Evolutionary conservation across 2,329 filamentous ascomycete genomes (phyloP).

Genomic region (Fusarium vanettenii): DNA sequence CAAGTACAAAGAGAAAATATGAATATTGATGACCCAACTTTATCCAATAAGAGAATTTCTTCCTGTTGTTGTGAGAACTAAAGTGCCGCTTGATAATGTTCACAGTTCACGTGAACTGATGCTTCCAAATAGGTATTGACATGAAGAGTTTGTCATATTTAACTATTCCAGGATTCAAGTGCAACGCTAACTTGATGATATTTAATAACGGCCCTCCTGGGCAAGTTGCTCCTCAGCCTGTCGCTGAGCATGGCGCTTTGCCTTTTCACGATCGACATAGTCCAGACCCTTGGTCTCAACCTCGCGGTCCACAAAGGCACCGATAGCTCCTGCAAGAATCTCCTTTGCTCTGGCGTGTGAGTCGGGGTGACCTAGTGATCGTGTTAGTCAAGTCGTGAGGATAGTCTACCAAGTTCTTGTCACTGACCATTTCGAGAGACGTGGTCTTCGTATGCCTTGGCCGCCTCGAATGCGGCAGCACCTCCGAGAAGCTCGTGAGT

Average conservation of each 20-base stretch:
- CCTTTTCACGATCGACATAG: constrained; percentile 42
- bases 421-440: constrained; percentile 39
- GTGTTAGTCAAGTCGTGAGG: neutral
- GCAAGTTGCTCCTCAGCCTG: constrained; percentile 42
- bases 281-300: constrained; percentile 47
- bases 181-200: neutral
- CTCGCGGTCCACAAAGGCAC: constrained; percentile 48
- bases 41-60: neutral
- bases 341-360: constrained; percentile 47
- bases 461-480: constrained; percentile 47
- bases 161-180: neutral
- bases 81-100: neutral
- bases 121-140: neutral
- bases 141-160: neutral
- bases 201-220: constrained; percentile 22
- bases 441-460: constrained; percentile 48
- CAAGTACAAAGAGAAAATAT: neutral
- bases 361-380: constrained; percentile 39
- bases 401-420: neutral
- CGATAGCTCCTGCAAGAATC: constrained; percentile 43
- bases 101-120: neutral
- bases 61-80: neutral
- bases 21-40: neutral
- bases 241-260: constrained; percentile 43
- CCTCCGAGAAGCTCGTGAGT: constrained; percentile 47